Percentiles rank a stretch among this genome's conserved stretches.
Evolutionary conservation across 2,329 filamentous ascomycete genomes (phyloP).

Genomic region (Plenodomus lindquistii): DNA sequence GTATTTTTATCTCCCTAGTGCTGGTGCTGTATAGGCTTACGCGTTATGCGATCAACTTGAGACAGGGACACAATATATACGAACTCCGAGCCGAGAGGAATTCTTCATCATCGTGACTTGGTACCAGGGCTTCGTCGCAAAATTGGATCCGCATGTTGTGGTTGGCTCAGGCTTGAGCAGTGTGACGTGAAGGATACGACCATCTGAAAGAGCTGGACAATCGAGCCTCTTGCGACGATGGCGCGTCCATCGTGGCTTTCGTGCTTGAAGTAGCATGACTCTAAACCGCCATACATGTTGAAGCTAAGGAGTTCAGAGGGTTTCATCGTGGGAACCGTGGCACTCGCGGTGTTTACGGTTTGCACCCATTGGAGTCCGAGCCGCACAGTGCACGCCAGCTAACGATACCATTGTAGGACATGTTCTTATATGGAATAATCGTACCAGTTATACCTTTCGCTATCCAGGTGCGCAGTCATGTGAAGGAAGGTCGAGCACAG

Average conservation of each 20-base stretch:
- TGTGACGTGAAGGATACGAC: not conserved
- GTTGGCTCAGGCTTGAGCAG: not conserved
- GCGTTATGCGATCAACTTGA: too few species aligned
- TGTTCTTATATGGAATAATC: constrained; percentile 67
- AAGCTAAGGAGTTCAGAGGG: constrained; percentile 37
- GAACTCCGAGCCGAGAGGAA: too few species aligned
- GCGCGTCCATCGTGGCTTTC: constrained; percentile 29
- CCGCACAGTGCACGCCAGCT: not conserved
- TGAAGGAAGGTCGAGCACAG: constrained; percentile 58
- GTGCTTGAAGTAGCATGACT: constrained; percentile 34
- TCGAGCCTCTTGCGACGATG: constrained; percentile 5
- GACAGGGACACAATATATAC: too few species aligned
- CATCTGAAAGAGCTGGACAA: not conserved
- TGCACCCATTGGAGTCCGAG: not conserved
- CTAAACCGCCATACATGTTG: constrained; percentile 36
- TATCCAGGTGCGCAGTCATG: constrained; percentile 58
- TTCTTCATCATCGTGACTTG: too few species aligned
- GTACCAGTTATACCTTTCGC: constrained; percentile 75
- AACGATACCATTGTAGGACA: constrained; percentile 52
- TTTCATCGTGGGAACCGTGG: constrained; percentile 41
- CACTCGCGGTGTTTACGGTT: constrained; percentile 45
- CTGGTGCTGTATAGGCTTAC: too few species aligned
- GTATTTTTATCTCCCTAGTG: too few species aligned
- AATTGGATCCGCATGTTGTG: not conserved
- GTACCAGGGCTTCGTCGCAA: too few species aligned